Base-by-base conservation (phyloP, 2,329 filamentous ascomycete species). In the Pyricularia sp. region DNA sequence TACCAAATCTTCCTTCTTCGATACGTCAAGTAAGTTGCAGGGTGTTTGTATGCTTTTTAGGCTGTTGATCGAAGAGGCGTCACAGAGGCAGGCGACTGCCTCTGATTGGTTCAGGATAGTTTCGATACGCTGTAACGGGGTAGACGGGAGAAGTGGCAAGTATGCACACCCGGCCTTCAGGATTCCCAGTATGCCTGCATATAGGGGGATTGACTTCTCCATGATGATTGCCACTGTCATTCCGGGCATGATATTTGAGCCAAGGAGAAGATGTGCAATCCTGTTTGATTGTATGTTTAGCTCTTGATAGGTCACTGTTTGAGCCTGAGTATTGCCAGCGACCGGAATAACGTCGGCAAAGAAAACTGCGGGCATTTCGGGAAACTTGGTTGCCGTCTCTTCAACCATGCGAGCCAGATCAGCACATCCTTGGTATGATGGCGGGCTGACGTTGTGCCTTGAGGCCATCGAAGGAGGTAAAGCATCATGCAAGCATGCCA, bases 131-230 rank as follows among this genome's bases (percentile, higher is more conserved):
- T 87, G 83, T 0, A 75, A 26, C 0, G 93, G 92, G 0, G 89
- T 91, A n/a, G 85, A 87, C 0, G 92, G 90, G 0, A 92, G 83
- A 4, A 97, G 82, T 0, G 93, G 92, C n/a, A 97, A 79, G 74
- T 96, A 95, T 9, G 89, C 92, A 73, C 88, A 89, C 10, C 92
- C 92, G 5, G 87, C 81, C 74, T 96, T 96, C 36, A 92, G 77
- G 26, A 90, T 85, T 1, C 88, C 93, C 33, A 97, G 81, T 30
- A 97, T 92, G 0, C 88, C 84, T 31, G 89, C 82, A 74, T 97
- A 97, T 0, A 96, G 79, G 30, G 88, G 77, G 0, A 88, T 77
- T 0, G 90, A 94, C 75, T 95, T 96, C 26, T 94, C 86, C 85
- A 96, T 89, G 64, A 90, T 82, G 64, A 97, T 85, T 42, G 88